Conservation (phyloP, 495 filamentous ascomycete species). For the Tuber umbilicatum region DNA sequence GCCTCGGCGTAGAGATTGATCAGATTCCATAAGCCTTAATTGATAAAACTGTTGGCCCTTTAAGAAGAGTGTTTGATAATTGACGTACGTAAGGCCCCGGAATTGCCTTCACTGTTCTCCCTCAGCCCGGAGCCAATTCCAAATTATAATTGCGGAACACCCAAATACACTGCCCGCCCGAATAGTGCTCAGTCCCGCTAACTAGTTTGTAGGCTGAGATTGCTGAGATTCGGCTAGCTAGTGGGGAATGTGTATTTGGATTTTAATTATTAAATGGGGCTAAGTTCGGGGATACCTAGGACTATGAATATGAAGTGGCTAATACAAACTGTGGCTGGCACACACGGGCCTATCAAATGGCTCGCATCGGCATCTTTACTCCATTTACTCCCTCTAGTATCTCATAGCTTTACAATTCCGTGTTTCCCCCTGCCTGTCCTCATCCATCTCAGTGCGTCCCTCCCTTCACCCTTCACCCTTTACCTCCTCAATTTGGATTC, state of each 20-base stretch:
- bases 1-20: neutral
- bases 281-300: too few species aligned
- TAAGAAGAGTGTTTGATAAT: neutral
- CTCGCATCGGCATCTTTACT: too few species aligned
- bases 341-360: too few species aligned
- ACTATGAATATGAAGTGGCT: too few species aligned
- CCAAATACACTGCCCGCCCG: neutral
- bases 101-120: neutral
- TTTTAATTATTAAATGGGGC: too few species aligned
- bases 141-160: neutral
- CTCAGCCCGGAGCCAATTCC: neutral
- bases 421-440: too few species aligned
- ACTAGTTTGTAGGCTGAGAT: neutral
- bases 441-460: neutral
- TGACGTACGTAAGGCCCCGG: neutral
- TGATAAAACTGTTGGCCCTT: neutral
- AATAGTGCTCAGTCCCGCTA: too few species aligned
- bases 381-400: too few species aligned
- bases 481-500: neutral
- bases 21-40: neutral
- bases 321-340: too few species aligned
- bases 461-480: too few species aligned
- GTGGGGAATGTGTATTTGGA: neutral
- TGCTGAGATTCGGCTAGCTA: neutral
- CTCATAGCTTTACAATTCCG: too few species aligned